phyloP scores from a whole-genome alignment of 2,329 filamentous ascomycete species.

The Sporothrix dimorphospora region DNA sequence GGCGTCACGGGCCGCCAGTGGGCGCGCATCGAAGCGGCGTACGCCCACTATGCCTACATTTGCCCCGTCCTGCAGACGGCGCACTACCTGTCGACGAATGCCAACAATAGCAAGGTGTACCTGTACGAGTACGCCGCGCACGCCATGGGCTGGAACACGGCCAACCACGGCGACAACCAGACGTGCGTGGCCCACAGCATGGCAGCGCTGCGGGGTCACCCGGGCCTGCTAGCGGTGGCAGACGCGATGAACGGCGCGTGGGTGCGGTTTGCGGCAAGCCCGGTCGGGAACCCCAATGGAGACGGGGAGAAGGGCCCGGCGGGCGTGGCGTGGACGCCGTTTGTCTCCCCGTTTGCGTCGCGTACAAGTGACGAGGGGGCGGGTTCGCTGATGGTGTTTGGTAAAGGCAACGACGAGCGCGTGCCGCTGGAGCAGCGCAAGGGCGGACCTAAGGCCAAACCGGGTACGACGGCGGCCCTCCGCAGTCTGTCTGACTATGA shows the following conservation, averaged over 20 bases:
- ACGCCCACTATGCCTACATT: slow-evolving; percentile 67
- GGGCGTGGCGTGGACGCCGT: slow-evolving; percentile 48
- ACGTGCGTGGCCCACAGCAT: slow-evolving; percentile 50
- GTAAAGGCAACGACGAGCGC: slow-evolving; percentile 61
- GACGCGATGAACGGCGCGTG: slow-evolving; percentile 51
- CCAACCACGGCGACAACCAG: slow-evolving; percentile 54
- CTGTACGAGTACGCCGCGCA: slow-evolving; percentile 64
- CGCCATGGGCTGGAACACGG: slow-evolving; percentile 42
- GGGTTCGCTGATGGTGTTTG: slow-evolving; percentile 54
- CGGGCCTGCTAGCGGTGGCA: slow-evolving; percentile 46
- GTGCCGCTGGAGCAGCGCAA: slow-evolving; percentile 35
- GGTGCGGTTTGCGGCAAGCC: slow-evolving; percentile 42
- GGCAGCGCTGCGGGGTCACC: slow-evolving; percentile 38
- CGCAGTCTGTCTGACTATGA: slow-evolving; percentile 49
- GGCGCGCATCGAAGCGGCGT: slow-evolving; percentile 61
- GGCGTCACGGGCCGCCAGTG: slow-evolving; percentile 56
- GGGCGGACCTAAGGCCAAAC: slow-evolving; percentile 39
- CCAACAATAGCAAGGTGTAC: slow-evolving; percentile 45
- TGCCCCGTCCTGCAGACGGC: slow-evolving; percentile 65
- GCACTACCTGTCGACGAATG: slow-evolving; percentile 44
- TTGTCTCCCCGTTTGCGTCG: slow-evolving; percentile 45
- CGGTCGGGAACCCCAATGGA: slow-evolving; percentile 31
- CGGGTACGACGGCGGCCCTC: slow-evolving; percentile 50
- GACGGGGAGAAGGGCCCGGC: slow-evolving; percentile 28
- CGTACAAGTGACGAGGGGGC: not conserved